A percentile compares a stretch with the other conserved stretches of the same genome.
These are phyloP conservation scores for Pseudozyma pruni DNA, from an alignment of 1,284 basidiomycete genomes.

Conservation along the genomic window DNA sequence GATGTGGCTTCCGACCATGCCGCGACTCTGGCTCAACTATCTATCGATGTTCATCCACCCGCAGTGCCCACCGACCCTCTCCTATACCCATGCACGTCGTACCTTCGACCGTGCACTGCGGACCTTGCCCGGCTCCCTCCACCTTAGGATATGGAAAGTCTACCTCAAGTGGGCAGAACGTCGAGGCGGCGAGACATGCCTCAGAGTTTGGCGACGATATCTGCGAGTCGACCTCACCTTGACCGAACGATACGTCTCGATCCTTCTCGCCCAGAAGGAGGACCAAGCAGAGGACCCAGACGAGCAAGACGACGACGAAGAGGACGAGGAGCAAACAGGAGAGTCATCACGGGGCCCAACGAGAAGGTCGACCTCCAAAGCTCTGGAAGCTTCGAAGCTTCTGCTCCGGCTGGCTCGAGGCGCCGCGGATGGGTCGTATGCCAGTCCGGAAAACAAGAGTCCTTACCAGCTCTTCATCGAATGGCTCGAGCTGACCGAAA, in stretches of 20 bases:
- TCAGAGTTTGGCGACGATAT: slow-evolving; percentile 89
- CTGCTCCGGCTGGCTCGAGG: slow-evolving; percentile 84
- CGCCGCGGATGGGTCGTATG: slow-evolving; percentile 83
- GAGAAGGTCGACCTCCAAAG: slow-evolving; percentile 67
- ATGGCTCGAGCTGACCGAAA: slow-evolving; percentile 91
- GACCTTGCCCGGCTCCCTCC: slow-evolving; percentile 92
- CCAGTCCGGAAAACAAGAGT: slow-evolving; percentile 91
- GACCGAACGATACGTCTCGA: slow-evolving; percentile 61
- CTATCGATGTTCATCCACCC: slow-evolving; percentile 90
- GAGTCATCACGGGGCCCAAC: background rate
- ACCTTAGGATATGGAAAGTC: slow-evolving; percentile 89
- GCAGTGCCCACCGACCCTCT: slow-evolving; percentile 83
- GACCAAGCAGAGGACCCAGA: slow-evolving; percentile 44
- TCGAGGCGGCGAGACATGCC: slow-evolving; percentile 83
- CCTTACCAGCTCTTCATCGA: slow-evolving; percentile 92
- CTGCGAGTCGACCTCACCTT: slow-evolving; percentile 72
- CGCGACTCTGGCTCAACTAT: slow-evolving; percentile 93
- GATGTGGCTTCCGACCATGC: slow-evolving; percentile 93
- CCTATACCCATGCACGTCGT: slow-evolving; percentile 87
- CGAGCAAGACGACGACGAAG: slow-evolving; percentile 25
- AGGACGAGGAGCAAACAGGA: slow-evolving; percentile 8
- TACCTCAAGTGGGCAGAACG: slow-evolving; percentile 94
- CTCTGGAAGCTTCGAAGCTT: slow-evolving; percentile 92
- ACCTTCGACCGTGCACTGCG: slow-evolving; percentile 95
- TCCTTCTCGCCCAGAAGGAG: slow-evolving; percentile 54